Evolutionary conservation across 139 green algal species (phyloP), one percentile per base, ranked within the genome.

Genomic region (Chlamydomonas incerta): DNA sequence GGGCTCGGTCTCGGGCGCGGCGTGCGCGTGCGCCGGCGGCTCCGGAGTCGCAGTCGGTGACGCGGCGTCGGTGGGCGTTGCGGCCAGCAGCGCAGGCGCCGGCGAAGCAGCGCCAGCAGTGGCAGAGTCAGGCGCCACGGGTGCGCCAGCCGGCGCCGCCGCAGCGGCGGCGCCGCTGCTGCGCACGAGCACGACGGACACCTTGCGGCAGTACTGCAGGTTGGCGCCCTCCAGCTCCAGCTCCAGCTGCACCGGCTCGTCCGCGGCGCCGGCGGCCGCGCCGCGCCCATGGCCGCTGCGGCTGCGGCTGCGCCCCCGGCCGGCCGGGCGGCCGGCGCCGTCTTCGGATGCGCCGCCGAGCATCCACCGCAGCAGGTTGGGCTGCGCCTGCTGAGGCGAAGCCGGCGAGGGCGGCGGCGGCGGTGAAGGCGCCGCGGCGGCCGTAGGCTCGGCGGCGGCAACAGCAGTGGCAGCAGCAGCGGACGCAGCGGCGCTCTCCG

Each of bases 171-270:
- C 35, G 28, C 29, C 65, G 26, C 29, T 50, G 26, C 69, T 35
- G 34, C 3, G 24, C 15, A 81, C n/a, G 14, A 76, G 52, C 31
- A 41, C 18, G 17, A 71, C 73, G n/a, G 71, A 77, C 1, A 73
- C 68, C n/a, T 74, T 46, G 17, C 73, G n/a, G 55, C 37, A 79
- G 80, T 87, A 79, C 80, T 74, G 76, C 41, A 83, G 52, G 67
- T 87, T 84, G 71, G 74, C 37, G 23, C 71, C 70, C 33, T 90
- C 72, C 28, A 86, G 6, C 55, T 79, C 52, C 80, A 86, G 18
- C n/a, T 77, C 68, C 52, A 86, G 80, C 23, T 11, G 50, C 23
- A 85, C 80, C 3, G 29, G 29, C 41, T 74, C 77, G 1, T 83
- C 63, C 1, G 62, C 15, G 0, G 62, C 21, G 28, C 28, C 37